phyloP scores from a whole-genome alignment of 2,329 filamentous ascomycete genomes.

The Aspergillus flavus region DNA sequence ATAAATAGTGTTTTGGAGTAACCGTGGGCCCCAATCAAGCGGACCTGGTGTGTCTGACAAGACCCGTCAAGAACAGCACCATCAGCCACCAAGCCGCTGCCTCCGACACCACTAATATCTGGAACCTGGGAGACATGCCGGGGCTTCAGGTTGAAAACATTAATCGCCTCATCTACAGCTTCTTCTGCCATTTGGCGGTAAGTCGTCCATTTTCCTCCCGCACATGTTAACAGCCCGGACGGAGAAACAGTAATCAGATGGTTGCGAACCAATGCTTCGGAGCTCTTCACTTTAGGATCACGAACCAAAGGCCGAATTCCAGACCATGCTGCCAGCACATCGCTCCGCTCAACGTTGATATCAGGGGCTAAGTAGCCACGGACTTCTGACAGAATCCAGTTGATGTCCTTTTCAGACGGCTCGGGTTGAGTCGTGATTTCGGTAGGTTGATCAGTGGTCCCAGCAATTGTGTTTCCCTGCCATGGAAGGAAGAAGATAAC shows the following conservation, averaged over 20 bases:
- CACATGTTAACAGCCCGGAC: conserved; percentile 80
- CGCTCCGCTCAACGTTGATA: conserved; percentile 80
- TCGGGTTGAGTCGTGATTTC: conserved; percentile 72
- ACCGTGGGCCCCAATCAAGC: conserved; percentile 80
- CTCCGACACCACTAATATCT: conserved; percentile 70
- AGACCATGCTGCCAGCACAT: conserved; percentile 89
- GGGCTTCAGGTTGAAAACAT: conserved; percentile 65
- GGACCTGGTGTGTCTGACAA: conserved; percentile 82
- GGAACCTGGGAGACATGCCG: conserved; percentile 62
- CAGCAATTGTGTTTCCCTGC: conserved; percentile 91
- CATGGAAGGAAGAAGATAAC: conserved; percentile 93
- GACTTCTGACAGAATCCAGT: conserved; percentile 85
- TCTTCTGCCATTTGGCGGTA: conserved; percentile 94
- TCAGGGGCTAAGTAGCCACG: conserved; percentile 79
- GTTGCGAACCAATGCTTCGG: conserved; percentile 84
- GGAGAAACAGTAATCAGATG: conserved; percentile 79
- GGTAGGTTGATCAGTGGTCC: conserved; percentile 80
- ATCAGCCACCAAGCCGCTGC: conserved; percentile 71
- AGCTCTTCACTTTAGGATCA: conserved; percentile 82
- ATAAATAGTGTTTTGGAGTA: conserved; percentile 92
- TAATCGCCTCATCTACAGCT: conserved; percentile 78
- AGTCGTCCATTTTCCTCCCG: conserved; percentile 90
- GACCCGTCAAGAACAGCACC: conserved; percentile 70
- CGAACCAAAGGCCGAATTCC: conserved; percentile 85
- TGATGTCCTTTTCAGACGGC: conserved; percentile 79